These are phyloP conservation scores for Fusarium irregulare DNA, from an alignment of 2,329 filamentous ascomycete genomes.

Conservation along the genomic window DNA sequence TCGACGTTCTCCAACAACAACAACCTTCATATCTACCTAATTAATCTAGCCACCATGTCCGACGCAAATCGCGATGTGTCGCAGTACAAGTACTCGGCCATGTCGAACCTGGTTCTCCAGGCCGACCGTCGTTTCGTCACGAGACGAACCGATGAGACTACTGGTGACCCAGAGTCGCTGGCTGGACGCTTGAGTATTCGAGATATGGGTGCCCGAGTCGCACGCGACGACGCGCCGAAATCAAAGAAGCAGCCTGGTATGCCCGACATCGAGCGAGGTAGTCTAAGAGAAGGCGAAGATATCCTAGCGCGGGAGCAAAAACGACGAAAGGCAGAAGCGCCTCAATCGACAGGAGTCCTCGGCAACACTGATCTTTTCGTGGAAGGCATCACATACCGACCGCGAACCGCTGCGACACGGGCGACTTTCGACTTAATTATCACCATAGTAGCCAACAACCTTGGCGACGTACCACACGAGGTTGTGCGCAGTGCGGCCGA, in stretches of 20 bases:
- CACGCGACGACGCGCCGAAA: slow-evolving; percentile 82
- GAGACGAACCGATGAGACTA: slow-evolving; percentile 91
- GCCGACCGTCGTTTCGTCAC: slow-evolving; percentile 96
- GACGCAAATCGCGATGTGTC: slow-evolving; percentile 84
- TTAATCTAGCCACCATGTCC: slow-evolving; percentile 69
- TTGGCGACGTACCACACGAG: slow-evolving; percentile 93
- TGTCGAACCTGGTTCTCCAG: slow-evolving; percentile 99
- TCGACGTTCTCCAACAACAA: slow-evolving; percentile 49
- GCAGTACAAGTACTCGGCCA: slow-evolving; percentile 99
- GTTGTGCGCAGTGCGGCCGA: slow-evolving; percentile 95
- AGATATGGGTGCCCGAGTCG: slow-evolving; percentile 91
- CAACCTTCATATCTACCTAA: slow-evolving; percentile 31
- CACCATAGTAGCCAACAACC: slow-evolving; percentile 85
- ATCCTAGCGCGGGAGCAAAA: slow-evolving; percentile 85
- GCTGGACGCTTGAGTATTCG: slow-evolving; percentile 92
- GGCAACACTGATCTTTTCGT: slow-evolving; percentile 87
- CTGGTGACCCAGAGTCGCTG: slow-evolving; percentile 96
- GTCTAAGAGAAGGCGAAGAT: slow-evolving; percentile 82
- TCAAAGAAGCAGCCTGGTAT: slow-evolving; percentile 79
- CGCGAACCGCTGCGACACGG: slow-evolving; percentile 88
- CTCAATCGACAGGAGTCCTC: slow-evolving; percentile 79
- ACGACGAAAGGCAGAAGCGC: slow-evolving; percentile 81
- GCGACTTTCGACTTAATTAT: slow-evolving; percentile 95
- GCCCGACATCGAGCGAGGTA: slow-evolving; percentile 78
- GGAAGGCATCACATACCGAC: slow-evolving; percentile 91